Evolutionary conservation across 371 early-diverging fungal species (phyloP).

Genomic region (Rhizopus microsporus): DNA sequence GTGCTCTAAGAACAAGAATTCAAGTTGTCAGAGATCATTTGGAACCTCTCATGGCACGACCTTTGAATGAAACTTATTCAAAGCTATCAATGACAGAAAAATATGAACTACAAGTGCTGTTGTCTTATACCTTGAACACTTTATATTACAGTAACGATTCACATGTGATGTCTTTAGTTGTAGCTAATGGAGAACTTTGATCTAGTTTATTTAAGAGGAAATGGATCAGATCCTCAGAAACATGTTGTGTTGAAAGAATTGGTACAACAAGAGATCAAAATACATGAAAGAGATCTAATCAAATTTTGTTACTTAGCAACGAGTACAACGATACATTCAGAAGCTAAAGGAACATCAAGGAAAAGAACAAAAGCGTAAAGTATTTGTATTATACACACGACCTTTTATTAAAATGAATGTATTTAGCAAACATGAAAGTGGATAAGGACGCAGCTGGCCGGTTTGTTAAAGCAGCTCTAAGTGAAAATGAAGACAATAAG

Average conservation of each 20-base stretch:
- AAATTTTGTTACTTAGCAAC: constrained; percentile 27
- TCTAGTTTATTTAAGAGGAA: constrained; percentile 54
- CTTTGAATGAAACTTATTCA: constrained; percentile 46
- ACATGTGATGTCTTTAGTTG: not conserved
- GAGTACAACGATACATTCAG: constrained; percentile 52
- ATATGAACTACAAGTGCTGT: constrained; percentile 55
- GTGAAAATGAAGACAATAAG: constrained; percentile 8
- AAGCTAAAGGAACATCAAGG: constrained; percentile 50
- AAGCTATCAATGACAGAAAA: constrained; percentile 49
- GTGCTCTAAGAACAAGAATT: constrained; percentile 38
- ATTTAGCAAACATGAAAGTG: constrained; percentile 43
- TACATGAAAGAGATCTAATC: not conserved
- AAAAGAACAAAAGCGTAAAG: constrained; percentile 40
- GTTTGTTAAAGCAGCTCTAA: constrained; percentile 51
- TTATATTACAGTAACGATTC: constrained; percentile 53
- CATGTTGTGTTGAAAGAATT: constrained; percentile 56
- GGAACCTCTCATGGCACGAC: constrained; percentile 47
- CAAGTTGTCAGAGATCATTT: constrained; percentile 49
- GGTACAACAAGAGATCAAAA: constrained; percentile 23
- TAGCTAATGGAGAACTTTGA: not conserved
- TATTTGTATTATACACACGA: not conserved
- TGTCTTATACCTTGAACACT: constrained; percentile 56
- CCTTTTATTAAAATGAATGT: not conserved
- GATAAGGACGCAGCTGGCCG: constrained; percentile 59
- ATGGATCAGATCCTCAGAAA: constrained; percentile 48